These are phyloP conservation scores for Dalbergia cultrata DNA, from an alignment of 306 rosid genomes.

Conservation along the genomic window DNA sequence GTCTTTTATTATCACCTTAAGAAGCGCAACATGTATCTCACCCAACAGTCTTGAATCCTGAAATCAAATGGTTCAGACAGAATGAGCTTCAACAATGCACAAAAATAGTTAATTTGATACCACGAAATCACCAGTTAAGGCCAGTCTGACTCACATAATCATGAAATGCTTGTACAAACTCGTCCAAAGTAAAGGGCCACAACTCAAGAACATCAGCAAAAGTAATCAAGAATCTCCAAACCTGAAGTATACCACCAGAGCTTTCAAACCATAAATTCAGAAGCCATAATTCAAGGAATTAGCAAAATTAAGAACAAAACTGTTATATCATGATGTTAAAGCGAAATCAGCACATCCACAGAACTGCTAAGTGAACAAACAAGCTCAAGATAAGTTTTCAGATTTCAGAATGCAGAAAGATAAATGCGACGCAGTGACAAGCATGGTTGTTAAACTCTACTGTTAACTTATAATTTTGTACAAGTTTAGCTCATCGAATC, in stretches of 20 bases:
- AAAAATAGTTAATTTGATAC: constrained; percentile 22
- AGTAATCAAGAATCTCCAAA: constrained; percentile 92
- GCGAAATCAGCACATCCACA: constrained; percentile 28
- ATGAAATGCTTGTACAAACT: constrained; percentile 95
- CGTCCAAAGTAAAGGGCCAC: constrained; percentile 97
- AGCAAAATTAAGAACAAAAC: constrained; percentile 26
- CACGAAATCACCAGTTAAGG: constrained; percentile 46
- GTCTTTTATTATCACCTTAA: constrained; percentile 89
- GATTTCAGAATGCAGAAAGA: constrained; percentile 6
- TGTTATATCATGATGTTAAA: not conserved
- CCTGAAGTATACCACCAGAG: constrained; percentile 64
- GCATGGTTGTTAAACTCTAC: too few relatives aligned
- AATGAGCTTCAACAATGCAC: constrained; percentile 25
- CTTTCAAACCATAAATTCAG: constrained; percentile 39
- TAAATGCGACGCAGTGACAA: not conserved
- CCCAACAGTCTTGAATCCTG: constrained; percentile 97
- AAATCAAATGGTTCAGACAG: constrained; percentile 46
- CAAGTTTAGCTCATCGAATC: too few relatives aligned
- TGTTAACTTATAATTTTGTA: too few relatives aligned
- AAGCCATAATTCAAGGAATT: constrained; percentile 27
- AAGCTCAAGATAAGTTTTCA: constrained; percentile 23
- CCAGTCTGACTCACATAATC: constrained; percentile 75
- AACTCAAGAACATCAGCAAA: constrained; percentile 93
- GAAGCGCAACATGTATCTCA: constrained; percentile 91
- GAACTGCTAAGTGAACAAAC: constrained; percentile 29